These are phyloP conservation scores for Paecilomyces niveus DNA, from an alignment of 2,329 filamentous ascomycete genomes.

Conservation along the genomic window DNA sequence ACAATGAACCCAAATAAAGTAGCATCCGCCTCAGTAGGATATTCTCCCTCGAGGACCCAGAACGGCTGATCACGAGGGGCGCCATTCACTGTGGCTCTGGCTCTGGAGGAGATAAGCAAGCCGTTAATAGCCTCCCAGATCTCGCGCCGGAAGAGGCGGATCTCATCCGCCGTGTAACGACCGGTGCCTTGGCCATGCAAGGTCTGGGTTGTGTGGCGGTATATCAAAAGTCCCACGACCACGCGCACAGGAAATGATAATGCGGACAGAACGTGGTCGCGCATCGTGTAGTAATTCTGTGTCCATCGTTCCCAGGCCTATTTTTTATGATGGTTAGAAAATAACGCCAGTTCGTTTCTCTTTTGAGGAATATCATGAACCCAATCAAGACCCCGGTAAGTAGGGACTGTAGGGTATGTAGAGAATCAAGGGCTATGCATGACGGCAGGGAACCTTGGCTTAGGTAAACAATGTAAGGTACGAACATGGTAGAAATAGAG, in stretches of 20 bases:
- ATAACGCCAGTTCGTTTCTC: background rate
- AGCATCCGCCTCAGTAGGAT: constrained; percentile 53
- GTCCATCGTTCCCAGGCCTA: constrained; percentile 50
- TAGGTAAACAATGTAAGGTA: constrained; percentile 1
- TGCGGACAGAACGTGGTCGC: constrained; percentile 41
- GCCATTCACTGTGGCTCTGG: constrained; percentile 14
- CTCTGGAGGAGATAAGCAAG: constrained; percentile 33
- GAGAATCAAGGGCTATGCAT: background rate
- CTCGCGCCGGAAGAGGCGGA: constrained; percentile 39
- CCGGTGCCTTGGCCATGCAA: constrained; percentile 52
- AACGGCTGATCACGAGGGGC: constrained; percentile 37
- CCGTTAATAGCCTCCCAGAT: constrained; percentile 49
- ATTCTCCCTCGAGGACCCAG: constrained; percentile 49
- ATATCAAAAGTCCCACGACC: constrained; percentile 45
- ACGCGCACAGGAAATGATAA: constrained; percentile 48
- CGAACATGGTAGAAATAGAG: constrained; percentile 50
- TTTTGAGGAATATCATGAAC: background rate
- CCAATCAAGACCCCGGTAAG: background rate
- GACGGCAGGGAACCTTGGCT: background rate
- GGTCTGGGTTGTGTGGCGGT: constrained; percentile 37
- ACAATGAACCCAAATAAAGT: constrained; percentile 52
- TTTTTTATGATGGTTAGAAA: background rate
- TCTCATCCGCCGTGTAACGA: constrained; percentile 46
- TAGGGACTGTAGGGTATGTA: background rate
- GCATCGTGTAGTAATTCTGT: constrained; percentile 54